Evolutionary conservation across 2,329 filamentous ascomycete species (phyloP), one percentile per base, ranked within the genome.

Genomic region (Fusarium gaditjirri): DNA sequence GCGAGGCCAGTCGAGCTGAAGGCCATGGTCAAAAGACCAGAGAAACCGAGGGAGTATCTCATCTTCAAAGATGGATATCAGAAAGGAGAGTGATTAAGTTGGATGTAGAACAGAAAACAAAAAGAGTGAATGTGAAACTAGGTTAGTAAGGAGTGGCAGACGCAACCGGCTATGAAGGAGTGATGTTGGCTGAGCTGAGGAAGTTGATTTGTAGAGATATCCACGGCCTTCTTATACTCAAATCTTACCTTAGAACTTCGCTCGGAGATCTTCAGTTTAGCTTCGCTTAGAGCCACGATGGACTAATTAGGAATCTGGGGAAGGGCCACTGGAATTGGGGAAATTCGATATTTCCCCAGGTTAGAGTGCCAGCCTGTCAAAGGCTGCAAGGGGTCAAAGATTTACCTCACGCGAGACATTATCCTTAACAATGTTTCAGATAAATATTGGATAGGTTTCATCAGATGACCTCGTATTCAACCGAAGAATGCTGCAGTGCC

Each of bases 21-120:
- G n/a, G 70, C 65, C n/a, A 73, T 38, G 66, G 70, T 71, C 70
- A 72, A 43, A 60, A 72, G 70, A 73, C 70, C 70, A 44, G 65
- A 62, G 21, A 72, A 46, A 46, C 70, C 53, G 33, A 60, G 33
- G 27, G 70, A 71, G 57, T 72, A 72, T 73, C 70, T 72, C 70
- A 72, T 72, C 38, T 54, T 71, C 65, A n/a, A 29, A 13, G 38
- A 49, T 38, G 7, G 16, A 36, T 43, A 10, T 12, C 23, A 39
- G 10, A 16, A 49, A 43, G 49, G 67, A 47, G 70, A 39, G 61
- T 73, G 65, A 63, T 44, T 47, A 59, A 72, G 70, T 70, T 52
- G 65, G 61, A 52, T 57, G 19, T 47, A 60, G 68, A 68, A 31
- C 47, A 47, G 46, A 60, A 60, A 46, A 55, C 38, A 39, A 35